A percentile compares a stretch with the other conserved stretches of the same genome.
Conservation (phyloP, 768 basidiomycete species). For the Macrolepiota dolichaula region DNA sequence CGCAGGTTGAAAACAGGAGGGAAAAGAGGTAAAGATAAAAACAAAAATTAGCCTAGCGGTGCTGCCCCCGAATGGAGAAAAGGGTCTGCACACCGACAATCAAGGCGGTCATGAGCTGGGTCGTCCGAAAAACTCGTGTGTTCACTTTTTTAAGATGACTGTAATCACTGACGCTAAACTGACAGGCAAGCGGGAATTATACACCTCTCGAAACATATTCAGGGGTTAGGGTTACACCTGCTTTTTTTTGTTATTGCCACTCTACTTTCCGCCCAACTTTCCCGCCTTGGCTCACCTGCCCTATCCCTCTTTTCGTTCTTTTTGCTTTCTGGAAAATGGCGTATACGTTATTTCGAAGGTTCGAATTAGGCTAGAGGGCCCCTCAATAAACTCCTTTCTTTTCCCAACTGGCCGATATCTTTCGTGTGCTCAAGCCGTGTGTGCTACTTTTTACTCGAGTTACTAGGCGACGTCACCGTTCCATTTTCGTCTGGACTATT, state of each 20-base stretch:
- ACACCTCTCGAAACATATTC: background rate
- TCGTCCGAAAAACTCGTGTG: conserved; percentile 10
- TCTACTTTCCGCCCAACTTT: background rate
- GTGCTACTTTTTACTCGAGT: background rate
- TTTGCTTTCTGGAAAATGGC: background rate
- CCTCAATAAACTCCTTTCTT: background rate
- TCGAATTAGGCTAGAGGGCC: no score
- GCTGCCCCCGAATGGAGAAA: background rate
- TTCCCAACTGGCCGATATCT: background rate
- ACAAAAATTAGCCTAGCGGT: background rate
- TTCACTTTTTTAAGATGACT: background rate
- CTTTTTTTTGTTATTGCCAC: background rate
- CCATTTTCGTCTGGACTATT: background rate
- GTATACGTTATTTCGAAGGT: background rate
- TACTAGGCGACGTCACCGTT: background rate
- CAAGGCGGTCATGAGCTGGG: background rate
- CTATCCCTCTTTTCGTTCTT: background rate
- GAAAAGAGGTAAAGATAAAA: background rate
- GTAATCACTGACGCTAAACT: background rate
- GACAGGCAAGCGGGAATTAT: background rate
- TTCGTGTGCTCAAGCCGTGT: background rate
- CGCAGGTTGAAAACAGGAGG: background rate
- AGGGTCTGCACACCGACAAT: background rate
- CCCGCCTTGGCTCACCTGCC: background rate
- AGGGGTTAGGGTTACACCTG: background rate